These are phyloP conservation scores for Mollisia scopiformis DNA, from an alignment of 2,329 filamentous ascomycete species.

Conservation along the genomic window DNA sequence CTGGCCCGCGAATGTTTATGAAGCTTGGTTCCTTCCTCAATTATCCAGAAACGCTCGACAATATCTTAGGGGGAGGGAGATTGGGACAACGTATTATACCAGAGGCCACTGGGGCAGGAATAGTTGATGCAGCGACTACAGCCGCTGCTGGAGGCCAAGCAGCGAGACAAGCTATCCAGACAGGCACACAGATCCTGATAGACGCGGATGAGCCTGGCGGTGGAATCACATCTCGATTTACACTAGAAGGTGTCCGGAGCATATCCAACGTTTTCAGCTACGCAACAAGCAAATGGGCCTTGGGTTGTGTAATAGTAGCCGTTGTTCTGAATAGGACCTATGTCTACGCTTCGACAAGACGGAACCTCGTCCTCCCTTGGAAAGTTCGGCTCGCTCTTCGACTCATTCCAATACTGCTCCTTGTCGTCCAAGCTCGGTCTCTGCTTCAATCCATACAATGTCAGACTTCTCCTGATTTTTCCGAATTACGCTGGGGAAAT, in stretches of 20 bases:
- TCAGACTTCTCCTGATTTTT: slow-evolving; percentile 79
- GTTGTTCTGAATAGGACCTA: slow-evolving; percentile 88
- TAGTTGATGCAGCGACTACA: slow-evolving; percentile 41
- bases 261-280: slow-evolving; percentile 89
- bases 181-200: slow-evolving; percentile 33
- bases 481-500: slow-evolving; percentile 70
- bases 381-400: slow-evolving; percentile 71
- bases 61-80: slow-evolving; percentile 45
- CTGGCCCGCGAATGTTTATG: slow-evolving; percentile 70
- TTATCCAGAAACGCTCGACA: slow-evolving; percentile 62
- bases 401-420: slow-evolving; percentile 69
- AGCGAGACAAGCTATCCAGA: slow-evolving; percentile 27
- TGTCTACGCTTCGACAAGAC: slow-evolving; percentile 88
- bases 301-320: slow-evolving; percentile 84
- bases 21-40: slow-evolving; percentile 67
- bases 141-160: slow-evolving; percentile 47
- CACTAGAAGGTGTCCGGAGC: slow-evolving; percentile 65
- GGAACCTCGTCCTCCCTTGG: slow-evolving; percentile 77
- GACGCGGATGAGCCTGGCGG: slow-evolving; percentile 44
- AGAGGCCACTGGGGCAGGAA: slow-evolving; percentile 54
- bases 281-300: slow-evolving; percentile 87
- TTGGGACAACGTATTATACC: slow-evolving; percentile 62
- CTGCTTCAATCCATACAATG: slow-evolving; percentile 88
- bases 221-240: slow-evolving; percentile 50
- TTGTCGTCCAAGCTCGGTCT: slow-evolving; percentile 67